Conservation (phyloP, 768 basidiomycete genomes). For the Hortiboletus flavorubellus region DNA sequence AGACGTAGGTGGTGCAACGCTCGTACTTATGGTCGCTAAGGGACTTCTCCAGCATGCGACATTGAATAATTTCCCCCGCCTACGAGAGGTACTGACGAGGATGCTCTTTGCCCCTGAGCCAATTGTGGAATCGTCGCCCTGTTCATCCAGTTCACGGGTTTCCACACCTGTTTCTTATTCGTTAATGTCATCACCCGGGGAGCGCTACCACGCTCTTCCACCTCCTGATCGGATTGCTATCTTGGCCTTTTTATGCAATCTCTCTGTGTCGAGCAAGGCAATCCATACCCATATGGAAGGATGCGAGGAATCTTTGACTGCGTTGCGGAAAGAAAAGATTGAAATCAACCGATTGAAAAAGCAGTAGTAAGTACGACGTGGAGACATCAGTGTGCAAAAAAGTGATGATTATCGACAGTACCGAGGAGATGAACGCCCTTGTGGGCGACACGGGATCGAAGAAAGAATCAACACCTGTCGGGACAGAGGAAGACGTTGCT, state of each 20-base stretch:
- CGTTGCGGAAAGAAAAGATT: constrained; percentile 91
- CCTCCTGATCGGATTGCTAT: constrained; percentile 81
- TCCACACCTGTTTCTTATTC: constrained; percentile 44
- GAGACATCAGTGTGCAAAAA: constrained; percentile 7
- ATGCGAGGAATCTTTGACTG: constrained; percentile 86
- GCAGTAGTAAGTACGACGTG: constrained; percentile 61
- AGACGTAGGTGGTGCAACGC: constrained; percentile 60
- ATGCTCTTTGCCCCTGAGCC: constrained; percentile 68
- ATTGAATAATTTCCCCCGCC: constrained; percentile 62
- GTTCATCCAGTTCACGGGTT: constrained; percentile 46
- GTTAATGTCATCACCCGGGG: constrained; percentile 51
- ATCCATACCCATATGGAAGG: constrained; percentile 88
- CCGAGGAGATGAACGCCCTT: constrained; percentile 72
- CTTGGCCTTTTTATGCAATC: constrained; percentile 82
- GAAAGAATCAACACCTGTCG: constrained; percentile 41
- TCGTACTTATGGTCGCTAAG: neutral
- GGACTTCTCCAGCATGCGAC: constrained; percentile 61
- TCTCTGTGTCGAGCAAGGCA: constrained; percentile 86
- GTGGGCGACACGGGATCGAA: constrained; percentile 50
- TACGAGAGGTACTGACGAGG: constrained; percentile 67
- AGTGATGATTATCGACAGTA: constrained; percentile 36
- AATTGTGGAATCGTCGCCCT: constrained; percentile 37
- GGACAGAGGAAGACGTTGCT: constrained; percentile 49
- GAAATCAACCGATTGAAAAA: constrained; percentile 91
- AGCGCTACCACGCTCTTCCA: constrained; percentile 72